Percentiles rank a stretch among this genome's conserved stretches.
Evolutionary conservation across 2,329 filamentous ascomycete genomes (phyloP).

Genomic region (Dothideomycetes sp.): DNA sequence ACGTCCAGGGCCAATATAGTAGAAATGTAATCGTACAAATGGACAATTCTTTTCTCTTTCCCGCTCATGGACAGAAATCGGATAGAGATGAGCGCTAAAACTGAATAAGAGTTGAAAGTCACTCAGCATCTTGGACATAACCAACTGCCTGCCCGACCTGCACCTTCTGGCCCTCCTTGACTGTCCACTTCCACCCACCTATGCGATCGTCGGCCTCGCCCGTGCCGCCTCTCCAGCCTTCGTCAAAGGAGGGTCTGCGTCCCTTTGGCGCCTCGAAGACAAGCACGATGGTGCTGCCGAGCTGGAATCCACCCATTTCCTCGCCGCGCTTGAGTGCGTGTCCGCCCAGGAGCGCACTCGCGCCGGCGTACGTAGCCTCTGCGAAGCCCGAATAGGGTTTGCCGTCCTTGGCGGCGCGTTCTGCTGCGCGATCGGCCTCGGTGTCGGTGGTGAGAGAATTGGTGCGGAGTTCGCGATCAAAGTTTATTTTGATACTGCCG

Average conservation of each 20-base stretch:
- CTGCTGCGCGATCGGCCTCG: constrained; percentile 74
- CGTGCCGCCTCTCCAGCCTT: constrained; percentile 43
- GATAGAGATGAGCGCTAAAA: too few species aligned
- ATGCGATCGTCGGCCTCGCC: constrained; percentile 38
- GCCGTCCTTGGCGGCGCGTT: constrained; percentile 61
- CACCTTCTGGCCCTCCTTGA: constrained; percentile 77
- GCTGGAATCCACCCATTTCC: constrained; percentile 96
- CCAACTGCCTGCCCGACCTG: constrained; percentile 84
- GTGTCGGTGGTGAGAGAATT: constrained; percentile 91
- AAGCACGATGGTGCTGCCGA: constrained; percentile 88
- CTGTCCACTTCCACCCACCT: constrained; percentile 72
- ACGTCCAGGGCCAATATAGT: too few species aligned
- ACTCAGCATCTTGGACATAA: constrained; percentile 37
- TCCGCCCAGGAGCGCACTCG: constrained; percentile 67
- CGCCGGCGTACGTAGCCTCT: constrained; percentile 76
- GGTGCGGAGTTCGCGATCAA: constrained; percentile 85
- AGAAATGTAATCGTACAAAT: too few species aligned
- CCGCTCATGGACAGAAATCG: too few species aligned
- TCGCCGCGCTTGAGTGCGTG: constrained; percentile 78
- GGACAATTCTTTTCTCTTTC: too few species aligned
- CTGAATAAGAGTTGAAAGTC: too few species aligned
- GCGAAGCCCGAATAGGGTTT: constrained; percentile 84
- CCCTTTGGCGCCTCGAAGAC: constrained; percentile 88
- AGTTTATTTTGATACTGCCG: constrained; percentile 92
- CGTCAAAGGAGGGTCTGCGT: constrained; percentile 43